Evolutionary conservation across 306 rosid species (phyloP).

Genomic region (Vigna nakashimae): DNA sequence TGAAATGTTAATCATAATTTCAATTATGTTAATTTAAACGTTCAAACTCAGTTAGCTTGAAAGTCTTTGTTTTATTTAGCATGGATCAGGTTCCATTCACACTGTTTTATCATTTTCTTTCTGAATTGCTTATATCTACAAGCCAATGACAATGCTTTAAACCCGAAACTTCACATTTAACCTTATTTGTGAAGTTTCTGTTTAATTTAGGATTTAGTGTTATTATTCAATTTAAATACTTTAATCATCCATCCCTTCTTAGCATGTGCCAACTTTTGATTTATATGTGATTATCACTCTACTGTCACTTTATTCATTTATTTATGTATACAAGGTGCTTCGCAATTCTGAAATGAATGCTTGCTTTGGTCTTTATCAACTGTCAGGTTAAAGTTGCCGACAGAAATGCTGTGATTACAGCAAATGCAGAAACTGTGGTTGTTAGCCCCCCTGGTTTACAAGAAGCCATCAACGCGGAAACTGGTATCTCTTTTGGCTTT

Average conservation of each 20-base stretch:
- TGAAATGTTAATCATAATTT: slow-evolving; percentile 20
- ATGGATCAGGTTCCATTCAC: not conserved
- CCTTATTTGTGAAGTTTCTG: slow-evolving; percentile 12
- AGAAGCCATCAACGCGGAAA: slow-evolving; percentile 76
- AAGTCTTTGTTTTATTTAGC: slow-evolving; percentile 26
- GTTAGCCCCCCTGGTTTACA: slow-evolving; percentile 81
- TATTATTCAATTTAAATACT: slow-evolving; percentile 9
- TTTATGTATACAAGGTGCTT: not conserved
- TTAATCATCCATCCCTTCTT: slow-evolving; percentile 6
- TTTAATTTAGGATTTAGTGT: not conserved
- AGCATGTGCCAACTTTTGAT: slow-evolving; percentile 31
- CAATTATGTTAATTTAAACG: not conserved
- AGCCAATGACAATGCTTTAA: not conserved
- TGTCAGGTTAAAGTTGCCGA: slow-evolving; percentile 83
- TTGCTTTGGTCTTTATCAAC: slow-evolving; percentile 24
- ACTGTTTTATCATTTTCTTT: slow-evolving; percentile 7
- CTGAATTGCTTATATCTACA: slow-evolving; percentile 18
- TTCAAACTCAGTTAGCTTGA: not conserved
- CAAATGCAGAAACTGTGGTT: slow-evolving; percentile 91
- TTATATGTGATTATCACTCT: not conserved
- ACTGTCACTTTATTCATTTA: slow-evolving; percentile 3
- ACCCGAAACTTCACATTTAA: slow-evolving; percentile 24
- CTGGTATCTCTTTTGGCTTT: slow-evolving; percentile 54
- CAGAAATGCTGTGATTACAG: slow-evolving; percentile 72
- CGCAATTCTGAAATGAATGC: slow-evolving; percentile 19